Evolutionary conservation across 768 basidiomycete genomes (phyloP).

Genomic region (Boletales sp.): DNA sequence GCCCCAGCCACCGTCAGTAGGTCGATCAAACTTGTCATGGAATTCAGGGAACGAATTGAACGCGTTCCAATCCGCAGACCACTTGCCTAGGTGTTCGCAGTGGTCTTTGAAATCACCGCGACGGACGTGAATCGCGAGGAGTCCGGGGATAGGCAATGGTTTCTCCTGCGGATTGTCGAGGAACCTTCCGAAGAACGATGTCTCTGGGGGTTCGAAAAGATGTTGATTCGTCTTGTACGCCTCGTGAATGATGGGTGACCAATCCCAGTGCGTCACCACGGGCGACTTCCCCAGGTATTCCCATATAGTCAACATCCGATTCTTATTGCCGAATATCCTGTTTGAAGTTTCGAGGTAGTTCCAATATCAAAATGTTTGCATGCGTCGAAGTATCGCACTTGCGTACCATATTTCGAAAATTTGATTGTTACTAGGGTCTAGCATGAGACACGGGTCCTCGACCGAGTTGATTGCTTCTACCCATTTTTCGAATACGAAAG

Average conservation of each 20-base stretch:
- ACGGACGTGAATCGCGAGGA: constrained; percentile 50
- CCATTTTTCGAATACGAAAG: constrained; percentile 37
- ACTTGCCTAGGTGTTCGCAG: constrained; percentile 38
- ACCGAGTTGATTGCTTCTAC: constrained; percentile 30
- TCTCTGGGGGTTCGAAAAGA: constrained; percentile 13
- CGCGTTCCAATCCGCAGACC: constrained; percentile 36
- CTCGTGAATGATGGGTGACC: constrained; percentile 34
- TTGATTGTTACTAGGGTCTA: constrained; percentile 20
- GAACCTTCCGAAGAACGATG: background rate
- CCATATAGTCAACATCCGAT: constrained; percentile 35
- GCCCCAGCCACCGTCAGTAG: constrained; percentile 19
- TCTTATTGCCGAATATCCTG: constrained; percentile 33
- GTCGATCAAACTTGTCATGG: constrained; percentile 34
- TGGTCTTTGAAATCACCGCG: constrained; percentile 48
- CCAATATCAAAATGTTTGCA: background rate
- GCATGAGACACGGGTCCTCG: constrained; percentile 39
- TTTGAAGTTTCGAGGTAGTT: background rate
- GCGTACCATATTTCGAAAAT: constrained; percentile 39
- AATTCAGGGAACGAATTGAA: constrained; percentile 45
- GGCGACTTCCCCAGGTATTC: constrained; percentile 32
- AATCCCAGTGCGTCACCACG: constrained; percentile 32
- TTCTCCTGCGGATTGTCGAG: constrained; percentile 3
- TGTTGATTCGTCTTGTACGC: constrained; percentile 31
- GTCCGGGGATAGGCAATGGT: constrained; percentile 30
- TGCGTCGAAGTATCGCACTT: background rate